Evolutionary conservation across 129 eudicot genomes (phyloP), one percentile per base, ranked within the genome.

Genomic region (Smallanthus sonchifolius): DNA sequence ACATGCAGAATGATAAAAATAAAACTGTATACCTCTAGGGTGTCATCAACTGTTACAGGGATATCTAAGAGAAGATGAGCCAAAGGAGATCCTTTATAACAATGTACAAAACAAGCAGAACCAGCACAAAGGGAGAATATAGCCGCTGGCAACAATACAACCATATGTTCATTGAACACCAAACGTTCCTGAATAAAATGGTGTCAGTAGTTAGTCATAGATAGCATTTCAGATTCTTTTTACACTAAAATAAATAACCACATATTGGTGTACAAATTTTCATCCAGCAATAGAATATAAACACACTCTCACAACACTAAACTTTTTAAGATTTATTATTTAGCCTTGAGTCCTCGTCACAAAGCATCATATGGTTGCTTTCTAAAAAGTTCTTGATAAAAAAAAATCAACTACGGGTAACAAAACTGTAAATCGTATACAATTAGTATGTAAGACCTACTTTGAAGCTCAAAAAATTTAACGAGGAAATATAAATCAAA

Each of bases 41-140:
- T 44, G 10, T 81, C 86, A 68, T 82, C 92, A 39, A 40, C 55
- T 8, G 65, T 62, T 66, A 77, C 92, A 75, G 82, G 81, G 64
- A 72, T 70, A 70, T 78, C 86, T 54, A 73, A 43, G 71, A 67
- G 49, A 57, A 72, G 75, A 80, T 72, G 59, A 70, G 80, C 39
- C 76, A 75, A 62, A 69, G 75, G 65, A 54, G 73, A 57, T 69
- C 73, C 86, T 56, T 69, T 39, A 20, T 57, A 75, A 69, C 82
- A 74, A 57, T 72, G 40, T 19, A 78, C 78, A 60, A 86, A 73
- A 78, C 86, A 72, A 85, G 83, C 62, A 76, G 83, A 80, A 72
- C 99, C 99, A 75, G 83, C 75, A 83, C 87, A 88, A 77, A 95
- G 88, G 44, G 97, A 89, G 81, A 80, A 95, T 44, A 80, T 65